phyloP scores from a whole-genome alignment of 805 yeast genomes.

The Spathaspora gorwiae region DNA sequence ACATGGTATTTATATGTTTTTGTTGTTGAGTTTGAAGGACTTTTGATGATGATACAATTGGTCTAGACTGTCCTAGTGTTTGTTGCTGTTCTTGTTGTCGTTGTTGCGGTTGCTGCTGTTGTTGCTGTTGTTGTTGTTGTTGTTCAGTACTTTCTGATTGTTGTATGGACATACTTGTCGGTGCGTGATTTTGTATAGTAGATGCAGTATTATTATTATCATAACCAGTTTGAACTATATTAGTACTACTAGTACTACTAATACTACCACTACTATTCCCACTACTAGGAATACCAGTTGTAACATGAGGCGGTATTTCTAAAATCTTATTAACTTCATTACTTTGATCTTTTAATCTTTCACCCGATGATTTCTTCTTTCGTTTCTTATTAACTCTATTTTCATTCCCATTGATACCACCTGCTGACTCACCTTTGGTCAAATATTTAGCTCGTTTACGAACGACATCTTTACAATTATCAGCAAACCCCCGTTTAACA shows the following conservation, averaged over 20 bases:
- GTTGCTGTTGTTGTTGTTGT: background rate
- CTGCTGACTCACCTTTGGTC: constrained; percentile 5
- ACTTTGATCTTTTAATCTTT: background rate
- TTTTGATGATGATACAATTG: background rate
- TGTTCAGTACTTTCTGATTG: background rate
- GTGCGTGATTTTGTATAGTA: background rate
- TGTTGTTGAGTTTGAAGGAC: background rate
- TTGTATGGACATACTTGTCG: background rate
- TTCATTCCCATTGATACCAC: background rate
- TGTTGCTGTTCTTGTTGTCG: background rate
- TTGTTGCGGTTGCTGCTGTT: background rate
- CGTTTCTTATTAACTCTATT: background rate
- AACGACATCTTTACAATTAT: constrained; percentile 53
- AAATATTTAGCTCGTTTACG: constrained; percentile 48
- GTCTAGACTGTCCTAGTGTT: background rate
- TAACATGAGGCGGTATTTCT: background rate
- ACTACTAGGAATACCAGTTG: background rate
- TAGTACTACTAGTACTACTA: background rate
- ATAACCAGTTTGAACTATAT: background rate
- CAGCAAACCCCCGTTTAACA: constrained; percentile 52
- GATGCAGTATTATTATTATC: background rate
- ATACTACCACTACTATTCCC: background rate
- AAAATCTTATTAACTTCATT: background rate
- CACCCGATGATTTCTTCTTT: background rate
- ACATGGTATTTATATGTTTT: constrained; percentile 13